Base-by-base conservation (phyloP, 768 basidiomycete genomes). In the Exsudoporus frostii region DNA sequence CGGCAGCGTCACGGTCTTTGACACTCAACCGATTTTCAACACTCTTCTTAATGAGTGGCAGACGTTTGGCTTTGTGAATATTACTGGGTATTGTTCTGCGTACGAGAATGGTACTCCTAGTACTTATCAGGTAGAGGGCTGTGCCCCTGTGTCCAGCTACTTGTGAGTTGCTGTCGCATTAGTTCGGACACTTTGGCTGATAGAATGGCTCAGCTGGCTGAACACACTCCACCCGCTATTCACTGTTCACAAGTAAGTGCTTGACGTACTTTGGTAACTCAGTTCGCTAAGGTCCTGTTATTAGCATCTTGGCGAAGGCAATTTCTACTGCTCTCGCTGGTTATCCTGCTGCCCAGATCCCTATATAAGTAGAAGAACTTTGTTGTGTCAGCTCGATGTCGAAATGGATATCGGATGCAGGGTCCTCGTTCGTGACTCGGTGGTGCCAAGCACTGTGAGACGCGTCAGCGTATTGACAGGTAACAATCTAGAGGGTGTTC, bases 101-200 rank as follows among this genome's bases (percentile, higher is more conserved):
- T 86, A 86, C 64, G 68, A 80, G 63, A 81, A 80, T 57, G 83
- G 83, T 10, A 83, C 81, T 0, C 74, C 79, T 6, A 66, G 48
- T 40, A 80, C 77, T n/a, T 82, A 82, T 36, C 81, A 85, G 66
- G 73, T 77, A 13, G 64, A 74, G 7, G 78, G 78, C 3, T 86
- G 81, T 63, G 83, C 81, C 14, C 84, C 84, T 3, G 83, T 81
- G 27, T 82, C 80, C 19, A 84, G 73, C 43, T 85, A 85, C 63
- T 85, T 86, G 83, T 84, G 62, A 72, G 81, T 73, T 14, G 6
- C 17, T 50, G 15, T 13, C 1, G 13, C 20, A n/a, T 30, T 29
- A 7, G 29, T 25, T 44, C 44, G 36, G n/a, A 27, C 7, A 4
- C 14, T 25, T 17, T 0, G n/a, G 15, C 48, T 58, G 22, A 56